Evolutionary conservation across 1,284 basidiomycete genomes (phyloP).

Genomic region (Golubevia pallescens): DNA sequence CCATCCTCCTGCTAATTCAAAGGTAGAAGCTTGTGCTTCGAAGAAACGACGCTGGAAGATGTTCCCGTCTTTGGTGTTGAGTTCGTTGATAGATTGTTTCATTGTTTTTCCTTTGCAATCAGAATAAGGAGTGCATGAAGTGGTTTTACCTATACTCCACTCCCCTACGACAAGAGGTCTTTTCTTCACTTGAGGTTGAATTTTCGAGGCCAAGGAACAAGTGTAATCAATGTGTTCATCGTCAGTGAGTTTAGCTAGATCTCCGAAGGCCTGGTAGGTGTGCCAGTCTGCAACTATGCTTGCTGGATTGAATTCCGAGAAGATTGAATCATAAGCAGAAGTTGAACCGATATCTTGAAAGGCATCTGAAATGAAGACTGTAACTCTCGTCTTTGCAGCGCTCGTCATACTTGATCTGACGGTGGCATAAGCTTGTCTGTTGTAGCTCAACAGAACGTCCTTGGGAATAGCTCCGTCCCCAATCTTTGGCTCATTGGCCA

Average conservation of each 20-base stretch:
- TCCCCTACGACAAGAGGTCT: constrained; percentile 16
- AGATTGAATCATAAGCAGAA: constrained; percentile 43
- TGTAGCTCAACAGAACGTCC: constrained; percentile 40
- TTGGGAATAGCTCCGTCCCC: constrained; percentile 28
- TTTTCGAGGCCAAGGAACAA: constrained; percentile 27
- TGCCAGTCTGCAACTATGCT: constrained; percentile 36
- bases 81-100: constrained; percentile 5
- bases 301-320: constrained; percentile 34
- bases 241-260: constrained; percentile 20
- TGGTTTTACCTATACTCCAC: constrained; percentile 6
- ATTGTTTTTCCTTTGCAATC: constrained; percentile 12
- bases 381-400: constrained; percentile 35
- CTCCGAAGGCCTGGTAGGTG: constrained; percentile 53
- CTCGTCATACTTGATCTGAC: constrained; percentile 23
- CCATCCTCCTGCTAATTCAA: constrained; percentile 8
- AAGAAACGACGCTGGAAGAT: constrained; percentile 15
- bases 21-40: constrained; percentile 18
- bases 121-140: constrained; percentile 9
- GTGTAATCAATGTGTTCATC: constrained; percentile 51
- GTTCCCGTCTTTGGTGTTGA: constrained; percentile 11
- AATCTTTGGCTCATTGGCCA: constrained; percentile 4
- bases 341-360: constrained; percentile 38
- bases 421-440: constrained; percentile 48
- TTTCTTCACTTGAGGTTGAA: not conserved
- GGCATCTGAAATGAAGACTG: constrained; percentile 63